Percentiles rank a stretch among this genome's conserved stretches.
Evolutionary conservation across 129 eudicot species (phyloP).

Genomic region (Cynara cardunculus): DNA sequence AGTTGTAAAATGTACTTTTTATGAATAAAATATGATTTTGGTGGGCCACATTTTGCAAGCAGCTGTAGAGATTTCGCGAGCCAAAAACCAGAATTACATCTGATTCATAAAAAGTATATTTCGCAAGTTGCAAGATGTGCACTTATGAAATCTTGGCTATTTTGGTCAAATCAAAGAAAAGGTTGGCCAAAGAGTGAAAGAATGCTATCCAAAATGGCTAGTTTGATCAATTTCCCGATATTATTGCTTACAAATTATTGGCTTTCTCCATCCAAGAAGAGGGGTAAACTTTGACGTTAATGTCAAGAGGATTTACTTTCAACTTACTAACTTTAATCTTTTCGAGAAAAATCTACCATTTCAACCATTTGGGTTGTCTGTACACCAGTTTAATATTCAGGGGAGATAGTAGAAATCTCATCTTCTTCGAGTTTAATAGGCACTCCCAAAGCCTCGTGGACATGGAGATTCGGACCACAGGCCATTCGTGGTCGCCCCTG

Average conservation of each 20-base stretch:
- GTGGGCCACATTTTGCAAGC: background rate
- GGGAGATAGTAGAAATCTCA: too few species aligned
- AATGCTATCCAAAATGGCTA: background rate
- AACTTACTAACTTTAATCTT: conserved; percentile 1
- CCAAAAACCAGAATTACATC: background rate
- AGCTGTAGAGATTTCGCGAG: background rate
- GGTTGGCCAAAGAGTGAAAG: too few species aligned
- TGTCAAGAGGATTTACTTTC: background rate
- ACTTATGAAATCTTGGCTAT: background rate
- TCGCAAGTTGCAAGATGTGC: background rate
- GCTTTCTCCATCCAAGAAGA: background rate
- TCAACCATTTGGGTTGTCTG: too few species aligned
- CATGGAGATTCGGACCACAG: too few species aligned
- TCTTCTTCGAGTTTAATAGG: too few species aligned
- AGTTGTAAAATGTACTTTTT: background rate
- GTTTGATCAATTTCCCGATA: background rate
- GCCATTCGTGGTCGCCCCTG: too few species aligned
- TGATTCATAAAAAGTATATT: background rate
- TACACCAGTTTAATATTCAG: too few species aligned
- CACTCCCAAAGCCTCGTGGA: too few species aligned
- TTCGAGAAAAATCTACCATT: background rate
- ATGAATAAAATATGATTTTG: background rate
- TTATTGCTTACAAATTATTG: too few species aligned
- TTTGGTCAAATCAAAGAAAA: background rate
- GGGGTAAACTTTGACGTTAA: background rate